Conservation (phyloP, 2,329 filamentous ascomycete species). For the Neopestalotiopsis clavispora region DNA sequence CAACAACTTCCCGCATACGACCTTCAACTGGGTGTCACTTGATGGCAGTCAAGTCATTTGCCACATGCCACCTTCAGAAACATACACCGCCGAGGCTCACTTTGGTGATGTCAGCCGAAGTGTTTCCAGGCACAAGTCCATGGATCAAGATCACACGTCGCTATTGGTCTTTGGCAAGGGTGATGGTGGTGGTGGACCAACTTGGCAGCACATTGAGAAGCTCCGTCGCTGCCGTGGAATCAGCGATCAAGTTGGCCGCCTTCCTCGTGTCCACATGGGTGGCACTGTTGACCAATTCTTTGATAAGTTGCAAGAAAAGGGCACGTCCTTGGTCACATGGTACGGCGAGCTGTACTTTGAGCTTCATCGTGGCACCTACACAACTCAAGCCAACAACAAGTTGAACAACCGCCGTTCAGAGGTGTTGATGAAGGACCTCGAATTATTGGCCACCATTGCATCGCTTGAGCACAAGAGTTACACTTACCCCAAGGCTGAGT, state of each 20-base stretch:
- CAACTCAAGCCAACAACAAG: slow-evolving; percentile 97
- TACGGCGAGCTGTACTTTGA: slow-evolving; percentile 99
- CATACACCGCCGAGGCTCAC: slow-evolving; percentile 91
- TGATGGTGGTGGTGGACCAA: slow-evolving; percentile 93
- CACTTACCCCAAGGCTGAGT: slow-evolving; percentile 90
- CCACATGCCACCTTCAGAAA: slow-evolving; percentile 96
- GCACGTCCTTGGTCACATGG: slow-evolving; percentile 85
- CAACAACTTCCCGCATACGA: slow-evolving; percentile 98
- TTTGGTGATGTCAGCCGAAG: slow-evolving; percentile 94
- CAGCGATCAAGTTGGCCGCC: slow-evolving; percentile 80
- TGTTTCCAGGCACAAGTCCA: slow-evolving; percentile 89
- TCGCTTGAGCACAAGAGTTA: slow-evolving; percentile 75
- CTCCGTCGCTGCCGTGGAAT: slow-evolving; percentile 89
- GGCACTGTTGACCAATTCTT: slow-evolving; percentile 95
- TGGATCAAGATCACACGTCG: slow-evolving; percentile 91
- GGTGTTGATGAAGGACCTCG: slow-evolving; percentile 83
- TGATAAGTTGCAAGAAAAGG: slow-evolving; percentile 80
- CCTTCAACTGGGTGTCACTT: slow-evolving; percentile 97
- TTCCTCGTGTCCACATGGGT: slow-evolving; percentile 89
- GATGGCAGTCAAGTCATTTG: slow-evolving; percentile 97
- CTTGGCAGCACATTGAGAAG: slow-evolving; percentile 93
- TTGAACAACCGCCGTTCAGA: slow-evolving; percentile 89
- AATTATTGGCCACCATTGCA: slow-evolving; percentile 85
- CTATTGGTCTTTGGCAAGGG: slow-evolving; percentile 95
- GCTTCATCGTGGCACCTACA: slow-evolving; percentile 95